phyloP scores from a whole-genome alignment of 805 yeast genomes.

The Metschnikowia shivogae region DNA sequence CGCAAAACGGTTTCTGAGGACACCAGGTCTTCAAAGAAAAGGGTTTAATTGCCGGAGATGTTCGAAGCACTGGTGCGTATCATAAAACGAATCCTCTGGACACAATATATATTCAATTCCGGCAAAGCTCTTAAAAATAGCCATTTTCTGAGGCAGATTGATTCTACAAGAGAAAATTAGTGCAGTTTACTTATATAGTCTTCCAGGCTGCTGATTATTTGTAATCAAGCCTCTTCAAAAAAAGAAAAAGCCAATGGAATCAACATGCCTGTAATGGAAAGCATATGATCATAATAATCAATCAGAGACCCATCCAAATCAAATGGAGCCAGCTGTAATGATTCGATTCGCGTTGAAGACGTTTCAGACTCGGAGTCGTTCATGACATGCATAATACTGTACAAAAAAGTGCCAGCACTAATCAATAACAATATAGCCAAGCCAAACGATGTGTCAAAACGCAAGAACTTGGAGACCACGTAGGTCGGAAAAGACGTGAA shows the following conservation, averaged over 20 bases:
- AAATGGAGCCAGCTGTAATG: constrained; percentile 8
- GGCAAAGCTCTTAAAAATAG: no score
- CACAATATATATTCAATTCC: no score
- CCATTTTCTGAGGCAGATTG: no score
- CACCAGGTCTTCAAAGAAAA: background rate
- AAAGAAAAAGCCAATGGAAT: constrained; percentile 14
- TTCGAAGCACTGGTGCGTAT: no score
- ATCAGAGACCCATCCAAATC: constrained; percentile 1
- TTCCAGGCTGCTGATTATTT: no score
- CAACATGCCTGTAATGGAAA: constrained; percentile 12
- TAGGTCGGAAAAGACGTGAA: constrained; percentile 53
- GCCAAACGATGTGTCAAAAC: constrained; percentile 29
- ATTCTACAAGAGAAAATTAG: no score
- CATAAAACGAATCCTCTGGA: no score
- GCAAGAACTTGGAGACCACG: constrained; percentile 29
- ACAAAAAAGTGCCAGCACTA: constrained; percentile 71
- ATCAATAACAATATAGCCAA: constrained; percentile 57
- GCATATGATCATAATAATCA: background rate
- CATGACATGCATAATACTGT: constrained; percentile 65
- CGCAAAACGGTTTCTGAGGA: constrained; percentile 1
- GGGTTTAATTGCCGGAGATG: background rate
- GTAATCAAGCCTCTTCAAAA: constrained; percentile 8
- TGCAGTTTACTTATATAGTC: no score
- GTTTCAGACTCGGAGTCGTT: constrained; percentile 24
- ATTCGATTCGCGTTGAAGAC: constrained; percentile 8